Base-by-base conservation (phyloP, 352 stramenopile genomes). In the Plasmopara viticola region DNA sequence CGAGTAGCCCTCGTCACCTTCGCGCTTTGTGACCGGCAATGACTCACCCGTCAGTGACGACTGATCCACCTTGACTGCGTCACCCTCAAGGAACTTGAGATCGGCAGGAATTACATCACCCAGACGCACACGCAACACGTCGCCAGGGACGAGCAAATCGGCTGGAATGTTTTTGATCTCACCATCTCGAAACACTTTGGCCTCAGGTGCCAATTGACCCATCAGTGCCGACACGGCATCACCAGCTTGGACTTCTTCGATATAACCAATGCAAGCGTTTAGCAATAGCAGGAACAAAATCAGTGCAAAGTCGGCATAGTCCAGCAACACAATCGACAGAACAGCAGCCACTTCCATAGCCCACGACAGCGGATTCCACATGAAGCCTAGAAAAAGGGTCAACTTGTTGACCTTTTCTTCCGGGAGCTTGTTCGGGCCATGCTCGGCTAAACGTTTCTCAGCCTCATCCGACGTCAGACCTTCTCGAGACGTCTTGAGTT, bases 41-140 rank as follows among this genome's bases (percentile, higher is more conserved):
- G 90, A 96, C 69, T 98, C 94, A 48, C 94, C 93, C 41, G 94
- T 98, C 13, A 98, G 72, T 30, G 89, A 94, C 39, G 92, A 91
- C 68, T 97, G 86, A 53, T 95, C 84, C 18, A 95, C 86, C 53
- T 95, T 87, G 49, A 97, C 50, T 15, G 66, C 35, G 33, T 94
- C 79, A 14, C 83, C 83, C 43, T 90, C 77, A 25, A 93, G 70
- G 64, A 90, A 84, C 70, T 88, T 86, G n/a, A 93, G 49, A 65
- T 98, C 94, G 14, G 90, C 90, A 7, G 94, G 94, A 48, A 98
- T 84, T 37, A 95, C 86, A 52, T 97, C 89, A 48, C 94, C 93
- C 6, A 95, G 55, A 81, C 77, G 74, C 45, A 88, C 73, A 48
- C 75, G 74, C 35, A 88, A 84, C 53, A 91, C 66, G 52, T 90